Evolutionary conservation across 257 asterid species (phyloP).

Genomic region (Marsdenia floribunda): DNA sequence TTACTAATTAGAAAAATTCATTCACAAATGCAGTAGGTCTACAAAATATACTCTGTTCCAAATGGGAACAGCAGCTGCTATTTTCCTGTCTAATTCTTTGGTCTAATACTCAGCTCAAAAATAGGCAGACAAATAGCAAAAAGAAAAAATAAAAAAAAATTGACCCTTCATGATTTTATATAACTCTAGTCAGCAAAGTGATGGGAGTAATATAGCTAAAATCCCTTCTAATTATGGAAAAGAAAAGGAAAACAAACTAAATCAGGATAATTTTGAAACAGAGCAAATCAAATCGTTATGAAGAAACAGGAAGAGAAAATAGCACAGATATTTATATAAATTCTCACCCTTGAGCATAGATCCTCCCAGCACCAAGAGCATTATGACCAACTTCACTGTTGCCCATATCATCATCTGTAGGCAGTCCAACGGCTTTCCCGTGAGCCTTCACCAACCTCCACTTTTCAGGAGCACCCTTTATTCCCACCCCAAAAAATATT

Average conservation of each 20-base stretch:
- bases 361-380: constrained; percentile 99
- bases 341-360: constrained; percentile 89
- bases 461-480: constrained; percentile 84
- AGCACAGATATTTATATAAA: background rate
- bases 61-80: background rate
- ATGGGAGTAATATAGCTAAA: background rate
- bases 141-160: background rate
- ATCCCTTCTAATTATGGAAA: background rate
- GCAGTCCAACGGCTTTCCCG: constrained; percentile 91
- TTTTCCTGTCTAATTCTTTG: background rate
- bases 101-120: background rate
- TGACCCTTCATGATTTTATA: background rate
- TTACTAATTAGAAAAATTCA: background rate
- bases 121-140: background rate
- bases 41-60: background rate
- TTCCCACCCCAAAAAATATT: constrained; percentile 4
- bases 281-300: background rate
- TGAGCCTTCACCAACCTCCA: constrained; percentile 98
- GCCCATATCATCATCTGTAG: constrained; percentile 98
- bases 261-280: background rate
- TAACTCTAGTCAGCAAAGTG: background rate
- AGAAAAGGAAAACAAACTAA: background rate
- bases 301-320: background rate
- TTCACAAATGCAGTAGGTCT: background rate
- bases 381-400: constrained; percentile 99